Base-by-base conservation (phyloP, 2,329 filamentous ascomycete species). In the Penicillium concentricum region DNA sequence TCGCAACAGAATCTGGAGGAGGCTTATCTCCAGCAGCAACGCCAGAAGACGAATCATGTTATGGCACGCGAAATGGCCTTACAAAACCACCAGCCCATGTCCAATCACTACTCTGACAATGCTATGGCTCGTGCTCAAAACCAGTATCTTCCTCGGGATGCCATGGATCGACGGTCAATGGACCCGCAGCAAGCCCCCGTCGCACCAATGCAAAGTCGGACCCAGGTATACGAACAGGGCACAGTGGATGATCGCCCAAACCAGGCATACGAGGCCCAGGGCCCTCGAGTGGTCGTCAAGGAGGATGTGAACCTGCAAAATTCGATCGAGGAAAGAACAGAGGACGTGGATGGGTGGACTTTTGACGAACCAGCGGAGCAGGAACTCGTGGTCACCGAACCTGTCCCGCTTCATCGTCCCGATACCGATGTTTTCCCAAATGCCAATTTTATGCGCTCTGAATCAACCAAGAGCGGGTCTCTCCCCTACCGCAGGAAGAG, bases 341-440 rank as follows among this genome's bases (percentile, higher is more conserved):
- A 81, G 4, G 86, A 89, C 57, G 70, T 82, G 0, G 92, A 96
- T 68, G 90, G 84, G 9, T 99, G 94, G 94, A 92, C 95, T 68
- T 99, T 99, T 65, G 91, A 93, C 52, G 92, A 97, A n/a, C 67
- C 78, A 51, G 76, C 84, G 0, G 88, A 90, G 39, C 76, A 83
- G 44, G 73, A 73, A 47, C 62, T 68, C 1, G 60, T 35, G 20
- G 20, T 74, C 70, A 26, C 69, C 62, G 76, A 76, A 51, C 68
- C 78, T 2, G 78, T 79, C 68, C 62, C 87, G 73, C 76, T 86
- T 12, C 78, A 84, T 59, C 77, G 92, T 60, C 92, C 91, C 1
- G 93, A 97, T 69, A 94, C 88, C 0, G 93, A 97, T 73, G 83
- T 85, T 5, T 97, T 97, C 61, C 92, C 93, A 1, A 87, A 85